Percentiles rank a stretch among this genome's conserved stretches.
These are phyloP conservation scores for Schrenkiella parvula DNA, from an alignment of 345 rosid genomes.

Conservation along the genomic window DNA sequence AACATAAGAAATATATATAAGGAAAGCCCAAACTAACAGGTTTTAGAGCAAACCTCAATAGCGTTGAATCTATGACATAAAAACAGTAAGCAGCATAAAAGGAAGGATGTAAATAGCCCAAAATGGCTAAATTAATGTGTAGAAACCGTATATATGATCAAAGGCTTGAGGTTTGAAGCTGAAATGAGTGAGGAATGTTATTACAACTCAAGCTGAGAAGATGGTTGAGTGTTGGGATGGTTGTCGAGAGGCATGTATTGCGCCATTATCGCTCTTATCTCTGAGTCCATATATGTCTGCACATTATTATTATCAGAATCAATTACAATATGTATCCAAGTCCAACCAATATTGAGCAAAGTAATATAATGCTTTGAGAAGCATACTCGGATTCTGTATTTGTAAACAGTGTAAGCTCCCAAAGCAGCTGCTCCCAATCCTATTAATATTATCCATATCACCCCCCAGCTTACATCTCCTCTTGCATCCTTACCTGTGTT, in stretches of 20 bases:
- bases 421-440: constrained; percentile 74
- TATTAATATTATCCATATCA: constrained; percentile 74
- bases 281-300: constrained; percentile 97
- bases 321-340: neutral
- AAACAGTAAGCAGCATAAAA: neutral
- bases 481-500: constrained; percentile 28
- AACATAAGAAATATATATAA: neutral
- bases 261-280: constrained; percentile 96
- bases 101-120: neutral
- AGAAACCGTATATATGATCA: neutral
- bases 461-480: constrained; percentile 62
- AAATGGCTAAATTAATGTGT: neutral
- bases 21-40: neutral
- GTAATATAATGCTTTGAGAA: neutral
- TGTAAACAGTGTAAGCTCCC: constrained; percentile 86
- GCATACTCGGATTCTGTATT: constrained; percentile 78
- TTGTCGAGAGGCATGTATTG: constrained; percentile 97
- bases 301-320: neutral
- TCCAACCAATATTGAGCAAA: neutral
- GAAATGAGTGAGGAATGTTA: neutral
- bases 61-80: neutral
- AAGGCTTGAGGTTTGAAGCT: neutral
- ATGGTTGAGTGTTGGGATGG: constrained; percentile 42
- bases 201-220: constrained; percentile 34
- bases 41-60: no score